Conservation (phyloP, 2,329 filamentous ascomycete genomes). For the Xylariaceae sp. region DNA sequence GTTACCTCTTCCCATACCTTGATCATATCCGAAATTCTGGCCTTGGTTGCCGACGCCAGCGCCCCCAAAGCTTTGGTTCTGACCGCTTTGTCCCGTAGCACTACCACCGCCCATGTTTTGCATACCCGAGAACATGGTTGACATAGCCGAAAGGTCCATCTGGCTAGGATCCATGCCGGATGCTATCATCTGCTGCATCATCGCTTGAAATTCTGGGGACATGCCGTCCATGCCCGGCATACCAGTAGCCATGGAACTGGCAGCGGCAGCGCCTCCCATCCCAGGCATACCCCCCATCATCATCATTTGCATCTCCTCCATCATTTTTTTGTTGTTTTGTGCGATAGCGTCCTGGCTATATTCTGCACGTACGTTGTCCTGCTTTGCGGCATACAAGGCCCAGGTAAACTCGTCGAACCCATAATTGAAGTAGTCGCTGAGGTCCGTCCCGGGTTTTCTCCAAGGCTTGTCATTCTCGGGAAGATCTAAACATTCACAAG, state of each 20-base stretch:
- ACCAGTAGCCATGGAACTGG: conserved; percentile 29
- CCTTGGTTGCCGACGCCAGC: conserved; percentile 46
- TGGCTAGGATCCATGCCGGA: conserved; percentile 60
- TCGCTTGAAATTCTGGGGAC: conserved; percentile 59
- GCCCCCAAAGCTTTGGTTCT: conserved; percentile 48
- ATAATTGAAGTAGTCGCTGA: conserved; percentile 98
- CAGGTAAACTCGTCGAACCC: conserved; percentile 98
- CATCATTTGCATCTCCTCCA: conserved; percentile 63
- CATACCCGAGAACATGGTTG: conserved; percentile 56
- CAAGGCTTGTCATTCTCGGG: conserved; percentile 86
- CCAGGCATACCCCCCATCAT: conserved; percentile 55
- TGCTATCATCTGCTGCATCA: conserved; percentile 68
- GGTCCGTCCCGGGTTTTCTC: conserved; percentile 88
- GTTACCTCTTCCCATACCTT: conserved; percentile 30
- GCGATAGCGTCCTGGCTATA: conserved; percentile 63
- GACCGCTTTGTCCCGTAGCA: conserved; percentile 43
- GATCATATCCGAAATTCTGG: conserved; percentile 41
- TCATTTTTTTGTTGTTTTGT: conserved; percentile 70
- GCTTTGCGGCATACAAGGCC: conserved; percentile 88
- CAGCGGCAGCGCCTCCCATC: conserved; percentile 32
- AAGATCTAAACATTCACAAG: conserved; percentile 46
- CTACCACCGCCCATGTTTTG: conserved; percentile 40
- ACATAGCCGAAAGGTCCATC: conserved; percentile 57
- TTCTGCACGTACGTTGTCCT: conserved; percentile 71
- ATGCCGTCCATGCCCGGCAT: conserved; percentile 60